These are phyloP conservation scores for Pleurotus tuoliensis DNA, from an alignment of 768 basidiomycete genomes.

Conservation along the genomic window DNA sequence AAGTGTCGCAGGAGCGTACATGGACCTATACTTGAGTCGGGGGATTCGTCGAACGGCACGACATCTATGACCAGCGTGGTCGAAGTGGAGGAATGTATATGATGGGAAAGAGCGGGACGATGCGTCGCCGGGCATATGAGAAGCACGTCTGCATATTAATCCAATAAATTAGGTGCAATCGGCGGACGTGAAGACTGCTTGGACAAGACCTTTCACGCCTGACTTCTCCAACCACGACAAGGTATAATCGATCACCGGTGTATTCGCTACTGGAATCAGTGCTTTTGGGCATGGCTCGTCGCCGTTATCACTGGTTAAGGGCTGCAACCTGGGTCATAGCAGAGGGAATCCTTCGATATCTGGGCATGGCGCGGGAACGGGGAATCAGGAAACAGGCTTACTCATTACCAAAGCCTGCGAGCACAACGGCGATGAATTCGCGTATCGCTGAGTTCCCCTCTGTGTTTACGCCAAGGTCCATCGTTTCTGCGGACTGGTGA, in stretches of 20 bases:
- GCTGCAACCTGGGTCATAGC: conserved; percentile 50
- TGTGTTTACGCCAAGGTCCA: conserved; percentile 63
- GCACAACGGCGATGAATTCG: conserved; percentile 85
- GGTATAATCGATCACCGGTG: conserved; percentile 79
- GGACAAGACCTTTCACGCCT: conserved; percentile 67
- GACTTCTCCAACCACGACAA: conserved; percentile 86
- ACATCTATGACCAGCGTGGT: conserved; percentile 72
- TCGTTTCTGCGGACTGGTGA: conserved; percentile 19
- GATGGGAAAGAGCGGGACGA: conserved; percentile 72
- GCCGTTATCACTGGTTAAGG: conserved; percentile 73
- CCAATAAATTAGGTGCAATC: conserved; percentile 8
- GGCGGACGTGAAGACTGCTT: conserved; percentile 1
- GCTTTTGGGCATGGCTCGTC: conserved; percentile 86
- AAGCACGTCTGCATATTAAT: conserved; percentile 61
- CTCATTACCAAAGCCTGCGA: conserved; percentile 94
- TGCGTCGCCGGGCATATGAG: conserved; percentile 81
- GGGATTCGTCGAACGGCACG: conserved; percentile 76
- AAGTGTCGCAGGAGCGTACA: conserved; percentile 77
- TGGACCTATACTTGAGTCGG: conserved; percentile 63
- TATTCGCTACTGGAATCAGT: conserved; percentile 82
- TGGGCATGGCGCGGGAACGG: neutral
- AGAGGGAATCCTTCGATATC: conserved; percentile 14
- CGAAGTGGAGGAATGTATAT: conserved; percentile 74
- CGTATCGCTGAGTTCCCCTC: conserved; percentile 46
- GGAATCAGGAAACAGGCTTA: conserved; percentile 30